Evolutionary conservation across 768 basidiomycete species (phyloP).

Genomic region (Baorangia bicolor): DNA sequence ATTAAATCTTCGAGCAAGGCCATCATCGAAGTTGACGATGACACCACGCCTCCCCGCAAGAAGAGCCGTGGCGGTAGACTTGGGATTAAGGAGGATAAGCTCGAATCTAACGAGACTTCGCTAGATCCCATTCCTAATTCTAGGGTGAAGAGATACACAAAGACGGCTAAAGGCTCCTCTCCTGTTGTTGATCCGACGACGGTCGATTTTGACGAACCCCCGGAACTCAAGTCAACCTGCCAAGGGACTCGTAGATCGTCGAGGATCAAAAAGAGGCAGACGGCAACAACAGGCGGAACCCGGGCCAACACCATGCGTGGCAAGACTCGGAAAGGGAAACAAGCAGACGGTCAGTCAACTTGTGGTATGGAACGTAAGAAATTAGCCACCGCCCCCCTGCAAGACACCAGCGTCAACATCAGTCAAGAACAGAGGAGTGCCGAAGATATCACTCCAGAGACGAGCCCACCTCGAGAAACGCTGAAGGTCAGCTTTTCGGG

Average conservation of each 20-base stretch:
- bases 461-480: background rate
- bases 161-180: slow-evolving; percentile 36
- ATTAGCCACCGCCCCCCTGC: background rate
- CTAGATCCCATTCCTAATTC: slow-evolving; percentile 1
- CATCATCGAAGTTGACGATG: slow-evolving; percentile 14
- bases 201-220: slow-evolving; percentile 36
- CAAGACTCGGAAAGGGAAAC: slow-evolving; percentile 9
- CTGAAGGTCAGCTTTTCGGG: slow-evolving; percentile 15
- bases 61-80: slow-evolving; percentile 16
- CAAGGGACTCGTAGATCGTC: slow-evolving; percentile 16
- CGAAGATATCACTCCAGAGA: background rate
- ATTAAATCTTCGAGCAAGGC: slow-evolving; percentile 1
- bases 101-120: background rate
- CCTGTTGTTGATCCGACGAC: slow-evolving; percentile 12
- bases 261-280: slow-evolving; percentile 18
- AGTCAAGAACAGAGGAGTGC: background rate
- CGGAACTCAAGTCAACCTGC: slow-evolving; percentile 10
- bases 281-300: background rate
- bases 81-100: background rate
- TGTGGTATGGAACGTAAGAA: background rate
- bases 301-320: slow-evolving; percentile 31
- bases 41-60: slow-evolving; percentile 16
- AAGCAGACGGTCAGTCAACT: background rate
- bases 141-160: slow-evolving; percentile 33
- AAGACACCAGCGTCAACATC: background rate